phyloP scores from a whole-genome alignment of 106 monocot genomes.

The Chionographis japonica region DNA sequence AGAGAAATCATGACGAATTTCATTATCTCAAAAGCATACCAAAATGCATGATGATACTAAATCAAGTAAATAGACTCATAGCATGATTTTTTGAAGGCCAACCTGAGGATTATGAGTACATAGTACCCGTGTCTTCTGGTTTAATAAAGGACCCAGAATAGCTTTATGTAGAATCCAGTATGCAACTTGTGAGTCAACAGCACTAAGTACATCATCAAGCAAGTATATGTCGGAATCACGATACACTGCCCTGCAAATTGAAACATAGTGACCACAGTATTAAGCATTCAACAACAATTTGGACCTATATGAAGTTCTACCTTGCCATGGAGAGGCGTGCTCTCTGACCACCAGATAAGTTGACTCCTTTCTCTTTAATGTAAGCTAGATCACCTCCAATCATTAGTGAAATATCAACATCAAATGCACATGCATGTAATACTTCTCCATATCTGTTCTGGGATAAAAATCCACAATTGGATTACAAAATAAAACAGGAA shows the following conservation, averaged over 20 bases:
- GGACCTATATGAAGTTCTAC: constrained; percentile 24
- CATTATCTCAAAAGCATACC: too few relatives aligned
- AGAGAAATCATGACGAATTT: too few relatives aligned
- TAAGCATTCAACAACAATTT: not conserved
- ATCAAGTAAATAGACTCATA: too few relatives aligned
- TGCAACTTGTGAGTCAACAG: constrained; percentile 98
- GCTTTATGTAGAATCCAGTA: constrained; percentile 71
- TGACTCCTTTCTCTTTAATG: constrained; percentile 83
- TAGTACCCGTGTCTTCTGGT: constrained; percentile 69
- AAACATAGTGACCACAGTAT: not conserved
- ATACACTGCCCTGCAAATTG: constrained; percentile 77
- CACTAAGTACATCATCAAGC: constrained; percentile 93
- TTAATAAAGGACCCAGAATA: constrained; percentile 65
- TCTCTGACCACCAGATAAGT: constrained; percentile 96
- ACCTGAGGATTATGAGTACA: constrained; percentile 97
- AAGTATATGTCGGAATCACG: constrained; percentile 72
- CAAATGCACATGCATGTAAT: constrained; percentile 79
- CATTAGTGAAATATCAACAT: constrained; percentile 88
- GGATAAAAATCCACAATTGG: not conserved
- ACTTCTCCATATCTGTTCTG: constrained; percentile 72
- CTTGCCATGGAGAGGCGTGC: constrained; percentile 87
- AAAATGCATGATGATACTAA: too few relatives aligned
- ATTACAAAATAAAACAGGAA: not conserved
- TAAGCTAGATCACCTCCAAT: constrained; percentile 61
- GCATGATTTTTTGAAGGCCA: constrained; percentile 1